Base-by-base conservation (phyloP, 2,329 filamentous ascomycete species). In the Chalaropsis thielavioides region DNA sequence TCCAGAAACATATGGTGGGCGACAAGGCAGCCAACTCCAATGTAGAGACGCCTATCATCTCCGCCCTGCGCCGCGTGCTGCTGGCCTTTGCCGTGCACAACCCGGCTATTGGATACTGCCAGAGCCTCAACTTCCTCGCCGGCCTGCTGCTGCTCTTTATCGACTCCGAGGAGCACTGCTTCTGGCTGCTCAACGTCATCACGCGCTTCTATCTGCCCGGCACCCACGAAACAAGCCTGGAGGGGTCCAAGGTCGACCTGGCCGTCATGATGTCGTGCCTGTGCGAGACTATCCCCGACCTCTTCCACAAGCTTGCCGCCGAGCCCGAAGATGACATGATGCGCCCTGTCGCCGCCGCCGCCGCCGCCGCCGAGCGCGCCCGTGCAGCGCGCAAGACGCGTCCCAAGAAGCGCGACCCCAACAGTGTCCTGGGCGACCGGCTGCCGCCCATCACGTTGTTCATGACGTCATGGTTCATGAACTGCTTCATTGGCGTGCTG, bases 401-500 rank as follows among this genome's bases (percentile, higher is more conserved):
- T 17, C 75, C 77, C 24, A 76, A 74, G 66, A 68, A 73, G 74
- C 64, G 74, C 76, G 40, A 77, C 73, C 65, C 75, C 76, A 31
- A 71, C 73, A 63, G 72, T 73, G 51, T 74, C 71, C 54, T 75
- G 76, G 77, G 76, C 2, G 76, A 77, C 61, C 82, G 88, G 3
- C 81, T 96, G 11, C 92, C 92, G 0, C 92, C 92, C 13, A 92
- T 97, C 69, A 94, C 90, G 0, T 81, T 97, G 4, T 95, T 91
- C 70, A 90, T 94, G 74, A 96, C 92, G 10, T 89, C 92, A 3
- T 97, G 92, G 92, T 95, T 97, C 74, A 96, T 97, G 92, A 95
- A 89, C 61, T 89, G 94, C 70, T 96, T 94, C 74, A 94, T 96
- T 68, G 91, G 92, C 63, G 95, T 90, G 0, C 78, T 97, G 19